phyloP scores from a whole-genome alignment of 2,329 filamentous ascomycete species.

The Blastomyces parvus region DNA sequence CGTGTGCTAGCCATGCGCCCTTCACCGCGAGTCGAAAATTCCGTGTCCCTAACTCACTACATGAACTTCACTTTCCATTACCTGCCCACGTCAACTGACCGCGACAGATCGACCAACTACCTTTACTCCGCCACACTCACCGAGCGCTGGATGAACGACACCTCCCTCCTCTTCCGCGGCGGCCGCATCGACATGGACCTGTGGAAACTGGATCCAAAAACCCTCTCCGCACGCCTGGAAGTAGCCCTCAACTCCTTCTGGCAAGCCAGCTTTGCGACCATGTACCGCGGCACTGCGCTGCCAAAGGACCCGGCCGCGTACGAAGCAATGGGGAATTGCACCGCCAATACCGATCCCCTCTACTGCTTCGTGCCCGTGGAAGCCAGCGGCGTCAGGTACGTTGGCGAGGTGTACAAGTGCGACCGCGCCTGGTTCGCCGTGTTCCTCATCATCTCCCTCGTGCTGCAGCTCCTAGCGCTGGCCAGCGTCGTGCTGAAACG shows the following conservation, averaged over 20 bases:
- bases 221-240: conserved; percentile 1
- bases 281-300: neutral
- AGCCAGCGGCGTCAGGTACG: neutral
- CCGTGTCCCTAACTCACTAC: neutral
- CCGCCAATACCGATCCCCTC: too few species aligned
- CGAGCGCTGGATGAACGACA: conserved; percentile 6
- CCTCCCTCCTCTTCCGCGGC: conserved; percentile 1
- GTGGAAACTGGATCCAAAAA: conserved; percentile 1
- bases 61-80: neutral
- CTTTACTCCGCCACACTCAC: conserved; percentile 5
- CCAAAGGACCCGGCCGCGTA: neutral
- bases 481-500: neutral
- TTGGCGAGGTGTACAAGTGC: conserved; percentile 1
- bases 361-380: neutral
- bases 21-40: neutral
- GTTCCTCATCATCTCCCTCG: neutral
- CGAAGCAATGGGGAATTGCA: neutral
- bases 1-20: neutral
- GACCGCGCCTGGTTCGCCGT: conserved; percentile 2
- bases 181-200: conserved; percentile 5
- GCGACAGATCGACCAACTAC: neutral
- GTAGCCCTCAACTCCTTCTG: neutral
- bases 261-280: conserved; percentile 1
- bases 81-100: neutral
- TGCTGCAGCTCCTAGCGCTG: conserved; percentile 1